Evolutionary conservation across 257 asterid genomes (phyloP).

Genomic region (Linderniella brevidens): DNA sequence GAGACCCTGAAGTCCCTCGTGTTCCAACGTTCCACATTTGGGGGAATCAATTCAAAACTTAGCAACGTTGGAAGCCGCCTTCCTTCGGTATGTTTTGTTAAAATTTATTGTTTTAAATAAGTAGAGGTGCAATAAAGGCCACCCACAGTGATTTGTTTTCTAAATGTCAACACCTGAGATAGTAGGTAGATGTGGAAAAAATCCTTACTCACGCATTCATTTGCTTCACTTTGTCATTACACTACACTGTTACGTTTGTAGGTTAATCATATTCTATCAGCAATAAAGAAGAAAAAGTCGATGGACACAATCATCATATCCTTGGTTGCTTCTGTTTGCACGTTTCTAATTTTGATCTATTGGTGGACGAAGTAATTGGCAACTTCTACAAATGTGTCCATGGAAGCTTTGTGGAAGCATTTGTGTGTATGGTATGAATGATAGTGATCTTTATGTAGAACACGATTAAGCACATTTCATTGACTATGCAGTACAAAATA

Average conservation of each 20-base stretch:
- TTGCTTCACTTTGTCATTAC: background rate
- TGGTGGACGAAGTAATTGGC: constrained; percentile 65
- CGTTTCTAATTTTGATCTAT: constrained; percentile 63
- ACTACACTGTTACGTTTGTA: constrained; percentile 21
- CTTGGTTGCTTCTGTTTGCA: constrained; percentile 74
- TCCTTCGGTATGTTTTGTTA: constrained; percentile 15
- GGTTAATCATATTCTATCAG: constrained; percentile 66
- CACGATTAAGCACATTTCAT: too few relatives aligned
- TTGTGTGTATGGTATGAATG: too few relatives aligned
- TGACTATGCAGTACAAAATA: too few relatives aligned
- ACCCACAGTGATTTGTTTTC: too few relatives aligned
- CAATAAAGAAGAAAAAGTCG: constrained; percentile 86
- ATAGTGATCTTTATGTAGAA: too few relatives aligned
- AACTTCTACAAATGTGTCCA: too few relatives aligned
- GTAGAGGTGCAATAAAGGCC: too few relatives aligned
- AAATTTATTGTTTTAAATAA: background rate
- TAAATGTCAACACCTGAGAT: too few relatives aligned
- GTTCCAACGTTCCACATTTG: constrained; percentile 86
- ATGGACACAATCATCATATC: constrained; percentile 86
- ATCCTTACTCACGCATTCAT: background rate
- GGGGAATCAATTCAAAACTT: constrained; percentile 77
- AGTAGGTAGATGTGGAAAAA: too few relatives aligned
- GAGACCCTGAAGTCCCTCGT: constrained; percentile 77
- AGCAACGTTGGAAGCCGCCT: constrained; percentile 94
- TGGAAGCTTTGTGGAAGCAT: too few relatives aligned